Evolutionary conservation across 129 eudicot genomes (phyloP).

Genomic region (Oenanthe sinensis): DNA sequence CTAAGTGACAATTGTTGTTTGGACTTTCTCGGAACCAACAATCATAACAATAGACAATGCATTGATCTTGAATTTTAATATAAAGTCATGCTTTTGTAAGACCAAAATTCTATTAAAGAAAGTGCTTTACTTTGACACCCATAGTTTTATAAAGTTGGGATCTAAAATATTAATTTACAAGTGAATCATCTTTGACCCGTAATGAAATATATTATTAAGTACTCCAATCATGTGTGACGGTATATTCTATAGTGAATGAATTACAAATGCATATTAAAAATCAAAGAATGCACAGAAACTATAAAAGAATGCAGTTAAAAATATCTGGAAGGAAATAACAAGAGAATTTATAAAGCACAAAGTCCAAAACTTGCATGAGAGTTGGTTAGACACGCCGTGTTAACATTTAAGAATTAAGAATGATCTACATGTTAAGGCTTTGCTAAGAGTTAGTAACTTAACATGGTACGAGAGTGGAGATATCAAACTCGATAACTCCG

Average conservation of each 20-base stretch:
- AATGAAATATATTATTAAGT: neutral
- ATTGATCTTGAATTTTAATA: neutral
- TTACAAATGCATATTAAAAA: neutral
- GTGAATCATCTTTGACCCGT: slow-evolving; percentile 3
- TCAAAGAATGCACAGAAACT: neutral
- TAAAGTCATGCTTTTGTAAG: neutral
- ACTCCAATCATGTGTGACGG: neutral
- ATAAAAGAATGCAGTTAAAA: neutral
- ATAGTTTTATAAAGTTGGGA: neutral
- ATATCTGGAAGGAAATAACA: neutral
- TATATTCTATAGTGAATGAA: neutral
- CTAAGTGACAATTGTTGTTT: neutral
- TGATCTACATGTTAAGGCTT: neutral
- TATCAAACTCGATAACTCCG: neutral
- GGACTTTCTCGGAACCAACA: neutral
- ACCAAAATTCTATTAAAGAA: neutral
- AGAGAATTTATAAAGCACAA: neutral
- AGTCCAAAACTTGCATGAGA: slow-evolving; percentile 4
- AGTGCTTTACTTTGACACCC: neutral
- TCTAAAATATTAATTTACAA: neutral
- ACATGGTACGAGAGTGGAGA: neutral
- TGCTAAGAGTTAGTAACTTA: neutral
- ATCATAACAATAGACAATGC: neutral
- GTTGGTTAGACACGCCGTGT: neutral
- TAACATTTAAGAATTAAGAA: too few species aligned